Conservation (phyloP, 176 grass and related monocot species). For the Cenchrus fungigraminus region DNA sequence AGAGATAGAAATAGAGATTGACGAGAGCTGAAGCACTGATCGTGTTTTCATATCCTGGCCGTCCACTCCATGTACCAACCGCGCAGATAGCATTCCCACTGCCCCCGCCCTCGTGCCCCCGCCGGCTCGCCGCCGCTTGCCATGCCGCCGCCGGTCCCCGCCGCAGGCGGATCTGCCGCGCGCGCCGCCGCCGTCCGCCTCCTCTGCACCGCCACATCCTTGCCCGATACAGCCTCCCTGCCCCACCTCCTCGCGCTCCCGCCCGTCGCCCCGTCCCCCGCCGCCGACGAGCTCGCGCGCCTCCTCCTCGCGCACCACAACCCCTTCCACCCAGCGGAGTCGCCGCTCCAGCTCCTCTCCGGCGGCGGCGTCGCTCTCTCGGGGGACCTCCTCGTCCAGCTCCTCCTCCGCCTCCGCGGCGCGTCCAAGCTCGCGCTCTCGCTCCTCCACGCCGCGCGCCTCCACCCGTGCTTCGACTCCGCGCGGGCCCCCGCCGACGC, state of each 20-base stretch:
- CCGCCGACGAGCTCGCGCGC: constrained; percentile 67
- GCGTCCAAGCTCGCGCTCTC: constrained; percentile 81
- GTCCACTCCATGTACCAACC: too few species aligned
- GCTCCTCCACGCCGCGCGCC: constrained; percentile 68
- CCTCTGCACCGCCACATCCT: neutral
- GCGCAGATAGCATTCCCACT: too few species aligned
- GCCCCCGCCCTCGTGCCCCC: neutral
- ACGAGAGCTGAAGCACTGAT: too few species aligned
- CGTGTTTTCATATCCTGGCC: too few species aligned
- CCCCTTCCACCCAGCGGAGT: constrained; percentile 82
- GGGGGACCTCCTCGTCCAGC: constrained; percentile 61
- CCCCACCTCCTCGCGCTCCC: constrained; percentile 59
- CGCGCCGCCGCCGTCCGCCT: constrained; percentile 17
- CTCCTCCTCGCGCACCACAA: constrained; percentile 79
- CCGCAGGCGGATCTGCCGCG: constrained; percentile 14
- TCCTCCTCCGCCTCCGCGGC: constrained; percentile 85
- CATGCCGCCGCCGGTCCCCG: neutral
- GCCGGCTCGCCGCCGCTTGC: neutral
- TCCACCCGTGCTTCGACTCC: constrained; percentile 43
- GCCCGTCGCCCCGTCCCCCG: constrained; percentile 40
- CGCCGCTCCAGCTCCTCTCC: constrained; percentile 66
- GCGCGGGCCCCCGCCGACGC: constrained; percentile 36
- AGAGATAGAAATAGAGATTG: too few species aligned
- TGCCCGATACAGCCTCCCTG: neutral
- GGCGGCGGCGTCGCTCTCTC: constrained; percentile 57